Evolutionary conservation across 192 early-diverging fungal genomes (phyloP), one percentile per base, ranked within the genome.

Genomic region (Nowakowskiella sp.): DNA sequence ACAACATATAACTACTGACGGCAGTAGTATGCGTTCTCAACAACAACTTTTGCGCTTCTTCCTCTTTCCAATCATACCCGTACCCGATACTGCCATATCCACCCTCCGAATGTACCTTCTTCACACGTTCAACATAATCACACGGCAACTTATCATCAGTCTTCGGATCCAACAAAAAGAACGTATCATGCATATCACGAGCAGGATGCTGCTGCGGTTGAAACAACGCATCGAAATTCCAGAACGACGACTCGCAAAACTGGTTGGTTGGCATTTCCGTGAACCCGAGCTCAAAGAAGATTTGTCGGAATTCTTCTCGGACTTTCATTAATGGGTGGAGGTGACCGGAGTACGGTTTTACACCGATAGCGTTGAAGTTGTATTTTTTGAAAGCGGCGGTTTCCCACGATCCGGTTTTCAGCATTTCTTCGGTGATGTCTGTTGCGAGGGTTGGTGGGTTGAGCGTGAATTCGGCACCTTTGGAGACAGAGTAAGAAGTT

Each of bases 181-280:
- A 83, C 43, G 63, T 71, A 66, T 80, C 77, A 50, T 80, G 73
- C 44, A 71, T 68, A 61, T 74, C 75, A 8, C 80, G 61, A 1
- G 87, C 92, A 47, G 93, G 84, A 58, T 99, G 96, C 72, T 96
- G 90, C 79, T 99, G 94, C 25, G 96, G 94, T 63, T 97, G 93
- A 81, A 94, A 99, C 52, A 99, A 84, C 24, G 93, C 88, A 68
- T 99, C 96, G 70, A 99, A 99, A 76, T 99, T 99, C 96, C 96
- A 99, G 85, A 99, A 99, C 55, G 91, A 89, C 48, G 85, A 86
- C 62, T 97, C 96, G 42, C 90, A 91, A 77, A 87, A 99, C 60
- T 85, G 78, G 81, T 91, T 92, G 47, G 94, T 94, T 21, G 92
- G 92, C 96, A 99, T 99, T 75, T 99, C 96, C 55, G 85, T 78